phyloP scores from a whole-genome alignment of 768 basidiomycete genomes.

The Trametes maxima region DNA sequence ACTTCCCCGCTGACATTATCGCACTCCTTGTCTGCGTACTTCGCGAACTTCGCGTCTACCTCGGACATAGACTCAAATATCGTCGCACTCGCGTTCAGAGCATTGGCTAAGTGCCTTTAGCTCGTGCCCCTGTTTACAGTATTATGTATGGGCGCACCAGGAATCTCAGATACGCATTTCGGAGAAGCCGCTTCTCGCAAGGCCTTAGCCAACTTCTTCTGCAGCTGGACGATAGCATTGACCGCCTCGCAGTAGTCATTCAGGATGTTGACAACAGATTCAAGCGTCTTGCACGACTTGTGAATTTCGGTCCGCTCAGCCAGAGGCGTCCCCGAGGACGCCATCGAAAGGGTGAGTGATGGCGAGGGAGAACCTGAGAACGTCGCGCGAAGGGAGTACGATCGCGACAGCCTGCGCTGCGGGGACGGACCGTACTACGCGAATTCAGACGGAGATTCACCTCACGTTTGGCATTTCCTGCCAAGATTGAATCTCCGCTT shows the following conservation, averaged over 20 bases:
- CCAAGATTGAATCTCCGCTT: background rate
- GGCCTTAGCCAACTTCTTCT: slow-evolving; percentile 77
- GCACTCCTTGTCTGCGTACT: slow-evolving; percentile 74
- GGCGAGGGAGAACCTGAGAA: background rate
- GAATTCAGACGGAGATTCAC: slow-evolving; percentile 1
- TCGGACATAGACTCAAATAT: slow-evolving; percentile 74
- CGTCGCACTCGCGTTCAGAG: slow-evolving; percentile 61
- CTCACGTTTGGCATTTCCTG: background rate
- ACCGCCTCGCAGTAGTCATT: slow-evolving; percentile 79
- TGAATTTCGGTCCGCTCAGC: slow-evolving; percentile 74
- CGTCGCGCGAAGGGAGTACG: background rate
- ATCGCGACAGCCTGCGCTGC: slow-evolving; percentile 6
- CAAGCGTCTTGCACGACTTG: slow-evolving; percentile 78
- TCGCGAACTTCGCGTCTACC: slow-evolving; percentile 74
- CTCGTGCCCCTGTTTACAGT: background rate
- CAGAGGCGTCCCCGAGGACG: slow-evolving; percentile 31
- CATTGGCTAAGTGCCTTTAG: slow-evolving; percentile 52
- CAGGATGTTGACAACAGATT: slow-evolving; percentile 63
- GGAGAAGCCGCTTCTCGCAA: slow-evolving; percentile 63
- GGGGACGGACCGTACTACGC: slow-evolving; percentile 2
- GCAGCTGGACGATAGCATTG: slow-evolving; percentile 57
- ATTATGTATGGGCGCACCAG: slow-evolving; percentile 47
- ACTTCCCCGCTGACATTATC: slow-evolving; percentile 64
- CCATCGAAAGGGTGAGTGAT: slow-evolving; percentile 8
- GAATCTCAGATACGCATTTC: slow-evolving; percentile 62